Base-by-base conservation (phyloP, 495 filamentous ascomycete genomes). In the Parathielavia appendiculata region DNA sequence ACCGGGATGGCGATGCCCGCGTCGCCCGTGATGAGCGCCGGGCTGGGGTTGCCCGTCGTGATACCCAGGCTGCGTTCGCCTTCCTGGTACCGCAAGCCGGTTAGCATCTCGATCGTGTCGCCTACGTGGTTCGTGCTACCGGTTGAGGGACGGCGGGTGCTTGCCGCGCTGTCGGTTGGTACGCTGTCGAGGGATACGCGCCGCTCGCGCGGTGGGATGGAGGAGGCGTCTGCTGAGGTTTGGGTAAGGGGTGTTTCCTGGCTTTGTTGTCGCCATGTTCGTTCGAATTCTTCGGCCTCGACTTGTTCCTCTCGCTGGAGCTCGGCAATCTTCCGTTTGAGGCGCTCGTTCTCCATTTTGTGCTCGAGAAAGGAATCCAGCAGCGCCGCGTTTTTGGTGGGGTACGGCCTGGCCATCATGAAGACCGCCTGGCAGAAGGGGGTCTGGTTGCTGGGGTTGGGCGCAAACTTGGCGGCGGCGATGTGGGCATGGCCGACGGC, bases 351-450 rank as follows among this genome's bases (percentile, higher is more conserved):
- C 70, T 97, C 93, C 49, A 97, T 91, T 71, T 97, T 97, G 73
- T 97, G 92, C 71, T 98, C 93, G 14, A 98, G 77, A 60, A 96
- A 97, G 0, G 92, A 95, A 71, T 98, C 91, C 50, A 98, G 73
- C 9, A 96, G 76, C 11, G 81, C 83, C 0, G 90, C 84, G 66
- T 91, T 93, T 69, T 87, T 90, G 48, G 87, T 93, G 8, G 91
- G 91, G 70, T 97, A 96, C 11, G 91, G 93, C 20, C 93, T 81
- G 23, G 90, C 85, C 83, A 96, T 89, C 76, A 98, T 88, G 71
- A 97, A 96, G 66, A 96, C 87, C 17, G 92, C 92, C 59, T 87
- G 83, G 72, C 92, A 96, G 62, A 85, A 86, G 4, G 84, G 81
- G 32, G 83, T 76, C 53, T 78, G 76, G 54, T 86, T 84, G 39